Evolutionary conservation across 2,329 filamentous ascomycete species (phyloP).

Genomic region (Penicillium sp.): DNA sequence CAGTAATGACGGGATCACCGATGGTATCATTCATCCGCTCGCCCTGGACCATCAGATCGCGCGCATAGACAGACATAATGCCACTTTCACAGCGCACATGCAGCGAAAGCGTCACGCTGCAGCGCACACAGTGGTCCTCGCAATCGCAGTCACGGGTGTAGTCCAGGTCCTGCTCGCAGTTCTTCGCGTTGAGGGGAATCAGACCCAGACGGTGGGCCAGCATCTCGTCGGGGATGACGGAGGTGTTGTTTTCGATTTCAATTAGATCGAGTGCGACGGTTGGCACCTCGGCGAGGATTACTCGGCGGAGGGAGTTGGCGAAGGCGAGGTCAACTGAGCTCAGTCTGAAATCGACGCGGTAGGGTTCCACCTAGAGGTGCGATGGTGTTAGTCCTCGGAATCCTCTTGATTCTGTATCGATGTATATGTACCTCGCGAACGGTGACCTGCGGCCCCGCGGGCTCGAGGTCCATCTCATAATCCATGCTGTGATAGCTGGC

Average conservation of each 20-base stretch:
- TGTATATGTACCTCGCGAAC: constrained; percentile 50
- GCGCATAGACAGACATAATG: constrained; percentile 91
- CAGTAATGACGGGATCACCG: constrained; percentile 81
- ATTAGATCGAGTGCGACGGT: constrained; percentile 95
- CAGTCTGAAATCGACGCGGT: constrained; percentile 89
- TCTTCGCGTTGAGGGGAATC: constrained; percentile 83
- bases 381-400: background rate
- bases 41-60: constrained; percentile 78
- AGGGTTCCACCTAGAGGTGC: constrained; percentile 69
- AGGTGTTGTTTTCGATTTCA: constrained; percentile 89
- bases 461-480: constrained; percentile 57
- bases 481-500: constrained; percentile 44
- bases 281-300: constrained; percentile 91
- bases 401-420: background rate
- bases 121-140: constrained; percentile 91
- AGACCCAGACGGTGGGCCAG: constrained; percentile 90
- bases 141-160: constrained; percentile 97
- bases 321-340: constrained; percentile 87
- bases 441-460: constrained; percentile 55
- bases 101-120: constrained; percentile 82
- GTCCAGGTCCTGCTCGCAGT: constrained; percentile 77
- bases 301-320: constrained; percentile 88
- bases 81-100: constrained; percentile 85
- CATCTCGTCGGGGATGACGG: constrained; percentile 96
- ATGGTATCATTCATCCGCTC: constrained; percentile 74